These are phyloP conservation scores for Aristolochia fimbriata DNA, from an alignment of 164 flowering plant species.

Conservation along the genomic window DNA sequence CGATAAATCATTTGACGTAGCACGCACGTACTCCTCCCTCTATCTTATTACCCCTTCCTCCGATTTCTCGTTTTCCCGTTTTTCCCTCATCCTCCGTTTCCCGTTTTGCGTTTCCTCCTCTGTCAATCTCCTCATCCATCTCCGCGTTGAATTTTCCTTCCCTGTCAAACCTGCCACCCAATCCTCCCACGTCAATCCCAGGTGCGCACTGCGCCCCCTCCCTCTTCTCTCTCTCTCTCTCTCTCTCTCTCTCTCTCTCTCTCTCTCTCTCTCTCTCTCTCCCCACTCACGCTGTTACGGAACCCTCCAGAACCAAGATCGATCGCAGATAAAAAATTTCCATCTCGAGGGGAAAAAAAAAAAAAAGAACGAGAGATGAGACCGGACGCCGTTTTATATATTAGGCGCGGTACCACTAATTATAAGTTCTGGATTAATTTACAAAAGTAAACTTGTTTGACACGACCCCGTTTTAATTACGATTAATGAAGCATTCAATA, in stretches of 20 bases:
- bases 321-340: too few species aligned
- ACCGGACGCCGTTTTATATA: too few species aligned
- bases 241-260: background rate
- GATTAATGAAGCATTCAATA: too few species aligned
- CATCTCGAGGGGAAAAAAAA: background rate
- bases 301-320: background rate
- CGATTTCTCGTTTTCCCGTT: background rate
- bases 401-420: too few species aligned
- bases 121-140: background rate
- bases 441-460: too few species aligned
- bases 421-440: too few species aligned
- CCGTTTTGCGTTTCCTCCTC: background rate
- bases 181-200: background rate
- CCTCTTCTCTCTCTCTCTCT: background rate
- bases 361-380: too few species aligned
- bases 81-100: background rate
- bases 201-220: background rate
- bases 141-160: background rate
- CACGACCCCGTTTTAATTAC: too few species aligned
- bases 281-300: background rate
- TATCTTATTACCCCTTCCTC: background rate
- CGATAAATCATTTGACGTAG: conserved; percentile 8
- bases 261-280: background rate
- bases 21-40: conserved; percentile 3
- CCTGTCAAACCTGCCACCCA: background rate